These are phyloP conservation scores for Taphrina flavorubra DNA, from an alignment of 1,139 yeast genomes.

Conservation along the genomic window DNA sequence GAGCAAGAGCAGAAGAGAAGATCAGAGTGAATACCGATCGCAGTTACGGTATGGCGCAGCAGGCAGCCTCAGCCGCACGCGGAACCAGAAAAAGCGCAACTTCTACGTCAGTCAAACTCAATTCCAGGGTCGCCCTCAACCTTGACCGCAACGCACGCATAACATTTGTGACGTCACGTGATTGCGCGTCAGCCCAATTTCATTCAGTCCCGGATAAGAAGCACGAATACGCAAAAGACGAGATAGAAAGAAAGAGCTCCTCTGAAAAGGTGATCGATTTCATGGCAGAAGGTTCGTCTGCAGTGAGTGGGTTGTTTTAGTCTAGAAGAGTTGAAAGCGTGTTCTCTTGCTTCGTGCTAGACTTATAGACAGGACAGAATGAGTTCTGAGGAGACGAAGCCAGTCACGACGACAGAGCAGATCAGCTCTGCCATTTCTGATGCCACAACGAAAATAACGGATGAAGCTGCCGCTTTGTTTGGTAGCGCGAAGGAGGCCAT, in stretches of 20 bases:
- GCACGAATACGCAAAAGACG: not conserved
- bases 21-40: not conserved
- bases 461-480: constrained; percentile 38
- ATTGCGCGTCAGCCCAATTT: not conserved
- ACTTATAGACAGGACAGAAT: not conserved
- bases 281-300: not conserved
- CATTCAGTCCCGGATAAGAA: not conserved
- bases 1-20: too few species aligned
- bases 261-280: constrained; percentile 8
- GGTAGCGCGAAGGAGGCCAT: constrained; percentile 34
- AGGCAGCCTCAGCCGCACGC: not conserved
- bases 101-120: too few species aligned
- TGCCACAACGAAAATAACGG: constrained; percentile 33
- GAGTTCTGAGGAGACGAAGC: constrained; percentile 32
- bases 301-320: not conserved
- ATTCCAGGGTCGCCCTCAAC: too few species aligned
- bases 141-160: too few species aligned
- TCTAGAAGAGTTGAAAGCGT: too few species aligned
- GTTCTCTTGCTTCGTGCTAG: not conserved
- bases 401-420: constrained; percentile 35
- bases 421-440: constrained; percentile 36
- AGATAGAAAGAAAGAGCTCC: not conserved
- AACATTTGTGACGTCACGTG: constrained; percentile 1
- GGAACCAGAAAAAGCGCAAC: not conserved
- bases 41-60: not conserved